These are phyloP conservation scores for Nicotiana obtusifolia DNA, from an alignment of 257 asterid genomes.

Conservation along the genomic window DNA sequence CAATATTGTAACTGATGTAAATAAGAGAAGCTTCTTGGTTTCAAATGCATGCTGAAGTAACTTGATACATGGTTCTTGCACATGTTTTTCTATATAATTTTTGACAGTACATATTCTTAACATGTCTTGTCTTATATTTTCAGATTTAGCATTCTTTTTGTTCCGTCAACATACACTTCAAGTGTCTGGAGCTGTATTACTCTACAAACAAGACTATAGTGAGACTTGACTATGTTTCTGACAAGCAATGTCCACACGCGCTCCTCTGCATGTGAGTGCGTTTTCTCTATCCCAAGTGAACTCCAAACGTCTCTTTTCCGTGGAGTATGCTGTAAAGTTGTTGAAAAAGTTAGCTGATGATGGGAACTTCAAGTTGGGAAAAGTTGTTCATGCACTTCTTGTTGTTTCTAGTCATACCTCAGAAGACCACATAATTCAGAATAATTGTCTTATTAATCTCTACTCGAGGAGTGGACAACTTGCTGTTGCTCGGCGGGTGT, in stretches of 20 bases:
- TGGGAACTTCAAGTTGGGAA: constrained; percentile 47
- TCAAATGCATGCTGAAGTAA: not conserved
- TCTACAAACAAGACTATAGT: not conserved
- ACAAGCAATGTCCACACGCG: not conserved
- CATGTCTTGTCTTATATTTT: not conserved
- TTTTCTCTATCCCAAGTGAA: not conserved
- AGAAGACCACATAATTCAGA: constrained; percentile 42
- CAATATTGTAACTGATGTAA: not conserved
- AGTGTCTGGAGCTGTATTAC: not conserved
- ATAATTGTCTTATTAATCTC: constrained; percentile 51
- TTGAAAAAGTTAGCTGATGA: constrained; percentile 48
- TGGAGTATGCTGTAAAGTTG: constrained; percentile 24
- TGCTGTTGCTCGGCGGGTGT: constrained; percentile 49
- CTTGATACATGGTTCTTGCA: not conserved
- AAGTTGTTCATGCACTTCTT: constrained; percentile 64
- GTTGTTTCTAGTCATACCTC: constrained; percentile 39
- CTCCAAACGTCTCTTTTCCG: not conserved
- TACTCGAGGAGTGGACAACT: constrained; percentile 58
- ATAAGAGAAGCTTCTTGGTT: not conserved
- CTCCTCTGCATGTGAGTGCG: not conserved
- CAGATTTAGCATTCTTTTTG: not conserved
- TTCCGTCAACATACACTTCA: not conserved
- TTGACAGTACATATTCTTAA: not conserved
- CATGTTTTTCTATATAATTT: not conserved
- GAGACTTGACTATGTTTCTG: not conserved